These are phyloP conservation scores for Lotmaria passim DNA, from an alignment of 208 protist species.

Conservation along the genomic window DNA sequence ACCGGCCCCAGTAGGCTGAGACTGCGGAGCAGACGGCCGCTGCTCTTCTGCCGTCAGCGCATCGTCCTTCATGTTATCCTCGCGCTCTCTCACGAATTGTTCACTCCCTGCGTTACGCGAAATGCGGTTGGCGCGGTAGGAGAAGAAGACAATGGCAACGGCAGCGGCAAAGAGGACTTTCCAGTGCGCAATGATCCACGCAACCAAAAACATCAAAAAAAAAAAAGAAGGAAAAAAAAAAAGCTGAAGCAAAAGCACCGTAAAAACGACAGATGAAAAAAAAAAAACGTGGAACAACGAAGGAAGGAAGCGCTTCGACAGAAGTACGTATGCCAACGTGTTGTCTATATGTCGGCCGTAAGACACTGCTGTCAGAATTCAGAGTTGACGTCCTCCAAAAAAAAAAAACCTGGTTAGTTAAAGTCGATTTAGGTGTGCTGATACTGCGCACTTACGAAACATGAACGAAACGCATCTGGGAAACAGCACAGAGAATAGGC, in stretches of 20 bases:
- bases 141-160: conserved; percentile 16
- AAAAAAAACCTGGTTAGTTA: too few relatives aligned
- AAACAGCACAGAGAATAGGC: too few relatives aligned
- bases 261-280: not conserved
- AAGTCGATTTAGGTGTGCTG: too few relatives aligned
- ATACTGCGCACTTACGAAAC: too few relatives aligned
- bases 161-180: not conserved
- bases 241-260: not conserved
- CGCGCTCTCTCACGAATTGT: not conserved
- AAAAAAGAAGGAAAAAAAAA: too few relatives aligned
- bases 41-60: not conserved
- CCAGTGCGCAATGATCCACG: conserved; percentile 14
- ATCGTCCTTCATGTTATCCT: not conserved
- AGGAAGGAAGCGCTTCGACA: not conserved
- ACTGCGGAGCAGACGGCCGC: not conserved
- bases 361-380: too few relatives aligned
- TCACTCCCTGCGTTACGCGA: not conserved
- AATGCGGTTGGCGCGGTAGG: not conserved
- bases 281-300: not conserved
- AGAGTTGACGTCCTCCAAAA: too few relatives aligned
- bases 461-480: too few relatives aligned
- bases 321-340: not conserved
- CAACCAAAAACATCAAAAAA: conserved; percentile 12
- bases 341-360: too few relatives aligned
- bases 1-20: not conserved